Evolutionary conservation across 169 alveolate species (phyloP).

Genomic region (Plasmodium billcollinsi): DNA sequence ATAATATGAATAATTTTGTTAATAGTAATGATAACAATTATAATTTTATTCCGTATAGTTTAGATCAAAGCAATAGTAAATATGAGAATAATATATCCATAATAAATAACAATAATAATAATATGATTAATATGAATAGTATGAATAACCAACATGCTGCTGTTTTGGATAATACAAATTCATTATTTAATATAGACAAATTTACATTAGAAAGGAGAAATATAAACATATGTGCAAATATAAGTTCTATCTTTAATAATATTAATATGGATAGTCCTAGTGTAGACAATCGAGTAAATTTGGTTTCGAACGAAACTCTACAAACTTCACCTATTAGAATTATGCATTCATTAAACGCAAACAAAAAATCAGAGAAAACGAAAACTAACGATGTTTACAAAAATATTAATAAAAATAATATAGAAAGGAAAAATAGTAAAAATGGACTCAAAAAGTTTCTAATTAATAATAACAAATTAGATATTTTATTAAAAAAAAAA

Average conservation of each 20-base stretch:
- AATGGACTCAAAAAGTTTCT: conserved; percentile 11
- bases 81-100: background rate
- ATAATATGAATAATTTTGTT: background rate
- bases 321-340: no score
- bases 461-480: conserved; percentile 4
- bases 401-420: background rate
- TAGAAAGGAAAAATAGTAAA: background rate
- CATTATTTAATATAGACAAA: no score
- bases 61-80: background rate
- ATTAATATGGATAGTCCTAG: no score
- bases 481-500: conserved; percentile 12
- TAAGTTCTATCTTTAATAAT: no score
- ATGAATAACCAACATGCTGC: no score
- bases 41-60: background rate
- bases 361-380: background rate
- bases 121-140: no score
- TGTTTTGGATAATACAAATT: no score
- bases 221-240: no score
- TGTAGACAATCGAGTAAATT: no score
- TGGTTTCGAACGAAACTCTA: no score
- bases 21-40: background rate
- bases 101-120: background rate
- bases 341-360: no score
- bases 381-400: conserved; percentile 15
- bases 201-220: no score